These are phyloP conservation scores for Erythrophleum fordii DNA, from an alignment of 306 rosid genomes.

Conservation along the genomic window DNA sequence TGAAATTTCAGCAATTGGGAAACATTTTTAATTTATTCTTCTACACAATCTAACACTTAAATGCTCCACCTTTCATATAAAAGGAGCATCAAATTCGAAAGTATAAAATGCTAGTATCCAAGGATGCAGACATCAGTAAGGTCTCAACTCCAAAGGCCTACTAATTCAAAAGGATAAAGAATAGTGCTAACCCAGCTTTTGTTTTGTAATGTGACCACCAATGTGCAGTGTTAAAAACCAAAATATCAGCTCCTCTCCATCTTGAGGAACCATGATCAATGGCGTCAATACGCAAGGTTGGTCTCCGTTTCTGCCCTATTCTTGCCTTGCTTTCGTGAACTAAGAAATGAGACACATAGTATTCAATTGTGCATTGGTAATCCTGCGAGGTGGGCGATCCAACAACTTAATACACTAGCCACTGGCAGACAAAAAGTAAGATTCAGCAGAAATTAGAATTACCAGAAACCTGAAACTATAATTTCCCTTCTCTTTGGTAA, in stretches of 20 bases:
- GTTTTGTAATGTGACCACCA: constrained; percentile 99
- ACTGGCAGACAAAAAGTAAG: constrained; percentile 16
- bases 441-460: constrained; percentile 50
- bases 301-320: constrained; percentile 71
- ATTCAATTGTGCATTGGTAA: constrained; percentile 88
- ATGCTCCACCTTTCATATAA: background rate
- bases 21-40: constrained; percentile 5
- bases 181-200: constrained; percentile 77
- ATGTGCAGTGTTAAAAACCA: constrained; percentile 93
- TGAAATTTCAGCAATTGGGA: background rate
- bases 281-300: constrained; percentile 75
- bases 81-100: background rate
- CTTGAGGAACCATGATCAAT: constrained; percentile 85
- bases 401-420: constrained; percentile 24
- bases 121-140: constrained; percentile 15
- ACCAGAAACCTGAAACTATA: constrained; percentile 92
- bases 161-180: constrained; percentile 28
- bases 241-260: constrained; percentile 91
- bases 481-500: constrained; percentile 79
- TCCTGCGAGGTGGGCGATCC: constrained; percentile 54
- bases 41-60: background rate
- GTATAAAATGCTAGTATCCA: constrained; percentile 16
- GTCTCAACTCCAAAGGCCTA: constrained; percentile 7
- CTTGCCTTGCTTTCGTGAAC: constrained; percentile 90
- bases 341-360: constrained; percentile 75